Conservation (phyloP, 2,329 filamentous ascomycete species). For the Penicillium sclerotiorum region DNA sequence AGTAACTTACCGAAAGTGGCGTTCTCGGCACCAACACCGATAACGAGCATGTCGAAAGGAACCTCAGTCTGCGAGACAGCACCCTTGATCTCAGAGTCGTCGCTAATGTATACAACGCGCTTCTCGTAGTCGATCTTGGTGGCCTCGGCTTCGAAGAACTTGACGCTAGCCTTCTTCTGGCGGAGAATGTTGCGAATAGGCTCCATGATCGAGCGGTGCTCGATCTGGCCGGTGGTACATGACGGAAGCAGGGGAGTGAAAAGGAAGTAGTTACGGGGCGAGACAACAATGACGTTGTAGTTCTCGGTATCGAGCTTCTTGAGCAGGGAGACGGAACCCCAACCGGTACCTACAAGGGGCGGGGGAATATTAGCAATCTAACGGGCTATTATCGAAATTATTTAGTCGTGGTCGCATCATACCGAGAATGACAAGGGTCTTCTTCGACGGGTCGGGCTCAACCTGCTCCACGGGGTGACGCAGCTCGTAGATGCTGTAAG, state of each 20-base stretch:
- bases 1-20: conserved; percentile 80
- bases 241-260: conserved; percentile 97
- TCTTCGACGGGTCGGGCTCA: conserved; percentile 82
- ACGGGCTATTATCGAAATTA: background rate
- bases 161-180: conserved; percentile 89
- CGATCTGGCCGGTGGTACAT: conserved; percentile 95
- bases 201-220: conserved; percentile 99
- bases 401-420: conserved; percentile 33
- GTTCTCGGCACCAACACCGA: conserved; percentile 97
- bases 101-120: conserved; percentile 84
- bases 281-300: conserved; percentile 98
- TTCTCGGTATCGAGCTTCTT: conserved; percentile 99
- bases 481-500: conserved; percentile 80
- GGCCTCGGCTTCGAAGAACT: conserved; percentile 97
- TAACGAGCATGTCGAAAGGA: conserved; percentile 95
- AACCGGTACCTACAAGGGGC: conserved; percentile 76
- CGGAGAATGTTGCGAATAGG: conserved; percentile 93
- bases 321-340: conserved; percentile 92
- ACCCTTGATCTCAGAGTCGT: conserved; percentile 92
- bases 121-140: conserved; percentile 88
- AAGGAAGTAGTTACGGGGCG: conserved; percentile 98
- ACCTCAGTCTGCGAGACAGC: conserved; percentile 81
- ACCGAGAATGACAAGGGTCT: conserved; percentile 96
- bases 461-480: conserved; percentile 80
- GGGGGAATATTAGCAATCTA: conserved; percentile 24